Evolutionary conservation across 2,329 filamentous ascomycete genomes (phyloP), one percentile per base, ranked within the genome.

Genomic region (Fusarium foetens): DNA sequence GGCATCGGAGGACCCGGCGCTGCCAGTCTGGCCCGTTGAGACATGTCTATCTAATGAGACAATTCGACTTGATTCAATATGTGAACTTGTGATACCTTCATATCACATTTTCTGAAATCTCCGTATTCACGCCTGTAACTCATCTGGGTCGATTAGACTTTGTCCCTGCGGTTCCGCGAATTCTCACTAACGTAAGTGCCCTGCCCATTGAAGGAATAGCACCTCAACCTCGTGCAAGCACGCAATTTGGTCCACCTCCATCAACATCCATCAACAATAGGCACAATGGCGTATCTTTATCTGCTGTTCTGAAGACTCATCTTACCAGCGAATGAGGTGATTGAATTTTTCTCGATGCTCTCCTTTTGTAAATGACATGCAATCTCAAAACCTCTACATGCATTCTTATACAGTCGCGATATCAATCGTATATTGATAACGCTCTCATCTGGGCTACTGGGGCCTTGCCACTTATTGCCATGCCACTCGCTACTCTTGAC

Each of bases 221-320:
- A 58, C 31, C 29, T 43, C 63, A 59, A 52, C 46, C 61, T 58
- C 61, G 62, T 63, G 55, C 53, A 63, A 76, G 75, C 75, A 76
- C 75, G 75, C 75, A 77, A 76, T 76, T 62, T 36, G 65, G 65
- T 74, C 75, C 69, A 76, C 73, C 66, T 63, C 52, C 36, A 39
- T 57, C 25, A 57, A 46, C 53, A 39, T 68, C 63, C 39, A 31
- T 69, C 65, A 63, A 73, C 64, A 67, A 63, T 53, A 25, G 58
- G 43, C 62, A 75, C 45, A 31, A 70, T 71, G 41, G 49, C 62
- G 58, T 64, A 60, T 68, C 41, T 58, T 48, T 46, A 45, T 60
- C 48, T 52, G n/a, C 23, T 51, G 52, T 36, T 38, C 38, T 49
- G 33, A 63, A 31, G 10, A 52, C 42, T 54, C 65, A 68, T 45